Conservation (phyloP, 495 filamentous ascomycete genomes). For the Hypoxylon fragiforme region DNA sequence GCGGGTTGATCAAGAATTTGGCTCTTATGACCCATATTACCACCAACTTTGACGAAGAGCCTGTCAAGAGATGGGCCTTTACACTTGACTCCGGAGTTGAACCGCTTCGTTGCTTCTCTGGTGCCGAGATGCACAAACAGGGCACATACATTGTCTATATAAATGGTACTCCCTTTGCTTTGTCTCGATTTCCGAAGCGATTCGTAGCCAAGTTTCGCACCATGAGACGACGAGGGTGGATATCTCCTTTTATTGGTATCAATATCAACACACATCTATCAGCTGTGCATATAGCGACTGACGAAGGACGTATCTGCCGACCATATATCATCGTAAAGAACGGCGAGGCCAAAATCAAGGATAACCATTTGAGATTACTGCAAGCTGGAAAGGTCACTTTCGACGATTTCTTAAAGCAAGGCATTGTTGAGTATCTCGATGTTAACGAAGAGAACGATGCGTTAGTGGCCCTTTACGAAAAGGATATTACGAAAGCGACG, state of each 20-base stretch:
- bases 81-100: slow-evolving; percentile 64
- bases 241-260: slow-evolving; percentile 94
- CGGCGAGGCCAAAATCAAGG: slow-evolving; percentile 73
- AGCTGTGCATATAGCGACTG: slow-evolving; percentile 92
- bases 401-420: slow-evolving; percentile 87
- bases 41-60: slow-evolving; percentile 88
- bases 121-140: slow-evolving; percentile 77
- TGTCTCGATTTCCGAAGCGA: slow-evolving; percentile 78
- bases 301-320: slow-evolving; percentile 93
- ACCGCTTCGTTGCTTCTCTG: slow-evolving; percentile 66
- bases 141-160: slow-evolving; percentile 91
- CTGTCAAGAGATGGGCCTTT: slow-evolving; percentile 78
- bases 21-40: slow-evolving; percentile 99
- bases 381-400: slow-evolving; percentile 81
- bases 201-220: slow-evolving; percentile 83
- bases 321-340: slow-evolving; percentile 93
- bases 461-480: slow-evolving; percentile 85
- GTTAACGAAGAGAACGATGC: slow-evolving; percentile 98
- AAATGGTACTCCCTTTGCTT: slow-evolving; percentile 88
- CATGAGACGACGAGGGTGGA: slow-evolving; percentile 80
- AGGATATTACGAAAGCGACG: slow-evolving; percentile 73
- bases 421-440: slow-evolving; percentile 93
- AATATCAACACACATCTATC: slow-evolving; percentile 90
- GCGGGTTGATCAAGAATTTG: slow-evolving; percentile 96
- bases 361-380: slow-evolving; percentile 74